phyloP scores from a whole-genome alignment of 441 rosid genomes.

The Populus hybrid region DNA sequence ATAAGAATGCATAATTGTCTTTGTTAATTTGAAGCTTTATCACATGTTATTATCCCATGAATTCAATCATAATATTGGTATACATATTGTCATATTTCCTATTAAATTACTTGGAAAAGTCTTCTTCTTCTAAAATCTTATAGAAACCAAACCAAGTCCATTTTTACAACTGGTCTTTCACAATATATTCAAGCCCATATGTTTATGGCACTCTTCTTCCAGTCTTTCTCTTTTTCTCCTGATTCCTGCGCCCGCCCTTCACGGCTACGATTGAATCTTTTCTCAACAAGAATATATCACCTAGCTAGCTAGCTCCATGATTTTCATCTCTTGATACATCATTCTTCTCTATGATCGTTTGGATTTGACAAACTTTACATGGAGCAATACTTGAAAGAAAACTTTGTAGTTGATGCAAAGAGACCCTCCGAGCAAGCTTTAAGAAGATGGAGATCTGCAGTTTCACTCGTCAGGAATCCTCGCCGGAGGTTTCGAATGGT shows the following conservation, averaged over 20 bases:
- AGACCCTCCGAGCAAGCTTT: slow-evolving; percentile 61
- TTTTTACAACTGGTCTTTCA: no score
- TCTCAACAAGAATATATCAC: background rate
- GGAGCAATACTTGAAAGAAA: slow-evolving; percentile 51
- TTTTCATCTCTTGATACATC: background rate
- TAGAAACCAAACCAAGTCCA: no score
- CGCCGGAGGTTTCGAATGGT: slow-evolving; percentile 78
- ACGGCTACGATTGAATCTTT: background rate
- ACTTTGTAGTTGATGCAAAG: slow-evolving; percentile 58
- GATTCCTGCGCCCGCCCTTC: background rate
- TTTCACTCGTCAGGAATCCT: slow-evolving; percentile 63
- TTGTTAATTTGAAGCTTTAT: no score
- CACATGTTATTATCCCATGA: no score
- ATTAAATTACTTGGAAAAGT: no score
- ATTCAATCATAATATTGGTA: no score
- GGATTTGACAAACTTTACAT: slow-evolving; percentile 10
- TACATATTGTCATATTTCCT: no score
- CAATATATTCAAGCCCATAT: no score
- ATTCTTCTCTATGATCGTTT: background rate
- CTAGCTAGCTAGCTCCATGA: background rate
- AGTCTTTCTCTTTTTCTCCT: no score
- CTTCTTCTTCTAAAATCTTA: no score
- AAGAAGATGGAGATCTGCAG: slow-evolving; percentile 67
- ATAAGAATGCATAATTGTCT: no score
- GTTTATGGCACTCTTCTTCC: no score